Percentiles rank a stretch among this genome's conserved stretches.
Evolutionary conservation across 768 basidiomycete genomes (phyloP).

Genomic region (Lactarius sanguifluus): DNA sequence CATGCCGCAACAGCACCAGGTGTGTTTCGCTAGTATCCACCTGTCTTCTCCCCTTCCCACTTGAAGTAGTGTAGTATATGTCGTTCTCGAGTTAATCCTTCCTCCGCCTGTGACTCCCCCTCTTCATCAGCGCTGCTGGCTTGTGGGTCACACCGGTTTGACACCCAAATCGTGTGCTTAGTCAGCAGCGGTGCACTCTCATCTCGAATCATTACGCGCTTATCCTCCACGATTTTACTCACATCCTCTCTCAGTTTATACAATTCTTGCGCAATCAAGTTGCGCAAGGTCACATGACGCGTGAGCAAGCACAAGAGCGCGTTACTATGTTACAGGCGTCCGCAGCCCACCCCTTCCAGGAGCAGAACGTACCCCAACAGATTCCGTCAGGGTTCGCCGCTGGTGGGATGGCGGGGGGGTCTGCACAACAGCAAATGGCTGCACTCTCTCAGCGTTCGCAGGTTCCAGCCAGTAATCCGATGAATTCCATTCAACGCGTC

Average conservation of each 20-base stretch:
- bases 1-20: slow-evolving; percentile 16
- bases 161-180: slow-evolving; percentile 25
- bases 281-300: slow-evolving; percentile 12
- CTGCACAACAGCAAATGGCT: slow-evolving; percentile 18
- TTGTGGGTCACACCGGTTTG: slow-evolving; percentile 22
- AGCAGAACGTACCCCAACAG: slow-evolving; percentile 16
- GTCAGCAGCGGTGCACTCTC: slow-evolving; percentile 19
- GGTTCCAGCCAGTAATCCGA: slow-evolving; percentile 4
- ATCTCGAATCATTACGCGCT: neutral
- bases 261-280: slow-evolving; percentile 1
- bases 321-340: slow-evolving; percentile 8
- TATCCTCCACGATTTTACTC: neutral
- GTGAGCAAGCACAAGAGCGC: slow-evolving; percentile 17
- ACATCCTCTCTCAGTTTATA: neutral
- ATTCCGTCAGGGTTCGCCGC: slow-evolving; percentile 9
- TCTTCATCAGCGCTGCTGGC: slow-evolving; percentile 18
- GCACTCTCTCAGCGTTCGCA: slow-evolving; percentile 14
- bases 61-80: neutral
- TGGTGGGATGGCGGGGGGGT: slow-evolving; percentile 1
- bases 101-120: neutral
- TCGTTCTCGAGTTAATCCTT: neutral
- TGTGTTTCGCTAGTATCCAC: slow-evolving; percentile 11
- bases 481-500: slow-evolving; percentile 11
- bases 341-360: slow-evolving; percentile 6
- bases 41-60: neutral